These are phyloP conservation scores for Umbelopsis sp. DNA, from an alignment of 192 early-diverging fungal genomes.

Conservation along the genomic window DNA sequence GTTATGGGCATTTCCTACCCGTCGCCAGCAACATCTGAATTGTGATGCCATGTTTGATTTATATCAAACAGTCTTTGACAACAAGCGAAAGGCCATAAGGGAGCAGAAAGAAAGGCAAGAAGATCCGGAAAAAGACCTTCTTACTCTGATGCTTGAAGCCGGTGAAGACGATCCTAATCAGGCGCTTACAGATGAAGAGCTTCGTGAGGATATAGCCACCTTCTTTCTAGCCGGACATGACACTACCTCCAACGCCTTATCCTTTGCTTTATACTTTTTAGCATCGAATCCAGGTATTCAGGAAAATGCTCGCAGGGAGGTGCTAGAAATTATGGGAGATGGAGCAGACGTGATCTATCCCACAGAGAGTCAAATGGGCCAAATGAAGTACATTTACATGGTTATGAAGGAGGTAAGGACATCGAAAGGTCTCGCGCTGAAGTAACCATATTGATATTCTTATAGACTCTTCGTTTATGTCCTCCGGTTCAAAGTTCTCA, in stretches of 20 bases:
- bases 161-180: not conserved
- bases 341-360: conserved; percentile 16
- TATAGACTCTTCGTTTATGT: too few relatives aligned
- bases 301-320: conserved; percentile 27
- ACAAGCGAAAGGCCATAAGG: conserved; percentile 7
- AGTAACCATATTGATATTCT: too few relatives aligned
- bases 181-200: not conserved
- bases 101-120: not conserved
- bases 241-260: conserved; percentile 18
- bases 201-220: not conserved
- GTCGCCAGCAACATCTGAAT: conserved; percentile 1
- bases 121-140: conserved; percentile 34
- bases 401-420: conserved; percentile 30
- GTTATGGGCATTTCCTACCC: not conserved
- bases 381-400: conserved; percentile 49
- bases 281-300: conserved; percentile 16
- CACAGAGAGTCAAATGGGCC: conserved; percentile 45
- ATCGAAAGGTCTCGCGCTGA: not conserved
- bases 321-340: conserved; percentile 25
- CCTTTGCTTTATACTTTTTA: conserved; percentile 18
- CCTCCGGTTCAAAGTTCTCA: too few relatives aligned
- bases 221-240: conserved; percentile 17
- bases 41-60: conserved; percentile 18
- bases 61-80: conserved; percentile 17
- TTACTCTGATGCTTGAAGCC: conserved; percentile 40